Evolutionary conservation across 306 rosid genomes (phyloP).

Genomic region (Dalbergia cultrata): DNA sequence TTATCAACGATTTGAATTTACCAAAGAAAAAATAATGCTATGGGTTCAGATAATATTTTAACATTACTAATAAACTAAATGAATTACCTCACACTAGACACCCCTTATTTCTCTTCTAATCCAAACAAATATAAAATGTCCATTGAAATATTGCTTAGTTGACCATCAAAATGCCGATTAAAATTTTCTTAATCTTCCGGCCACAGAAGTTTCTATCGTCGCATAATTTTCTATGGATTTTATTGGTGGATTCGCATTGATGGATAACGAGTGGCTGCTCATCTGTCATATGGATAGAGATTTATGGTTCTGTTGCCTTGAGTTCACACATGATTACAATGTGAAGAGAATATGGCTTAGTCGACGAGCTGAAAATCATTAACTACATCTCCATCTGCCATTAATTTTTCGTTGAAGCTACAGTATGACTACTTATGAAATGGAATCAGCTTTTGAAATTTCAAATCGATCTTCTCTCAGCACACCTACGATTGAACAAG

Average conservation of each 20-base stretch:
- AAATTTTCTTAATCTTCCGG: slow-evolving; percentile 18
- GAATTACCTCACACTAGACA: too few relatives aligned
- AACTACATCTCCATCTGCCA: slow-evolving; percentile 31
- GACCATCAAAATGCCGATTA: not conserved
- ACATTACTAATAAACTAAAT: too few relatives aligned
- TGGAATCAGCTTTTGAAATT: not conserved
- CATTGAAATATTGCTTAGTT: slow-evolving; percentile 11
- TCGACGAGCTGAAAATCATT: not conserved
- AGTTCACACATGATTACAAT: slow-evolving; percentile 31
- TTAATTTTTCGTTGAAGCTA: slow-evolving; percentile 3
- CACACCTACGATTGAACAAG: not conserved
- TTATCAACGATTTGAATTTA: too few relatives aligned
- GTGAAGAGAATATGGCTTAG: slow-evolving; percentile 4
- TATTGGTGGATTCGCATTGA: slow-evolving; percentile 46
- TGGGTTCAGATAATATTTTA: too few relatives aligned
- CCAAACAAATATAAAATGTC: not conserved
- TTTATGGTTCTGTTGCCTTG: slow-evolving; percentile 20
- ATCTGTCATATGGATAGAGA: slow-evolving; percentile 35
- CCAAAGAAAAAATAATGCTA: too few relatives aligned
- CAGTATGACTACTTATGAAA: not conserved
- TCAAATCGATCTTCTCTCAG: slow-evolving; percentile 2
- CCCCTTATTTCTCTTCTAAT: too few relatives aligned
- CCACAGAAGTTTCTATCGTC: slow-evolving; percentile 9
- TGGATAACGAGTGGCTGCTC: slow-evolving; percentile 42
- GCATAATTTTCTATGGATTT: slow-evolving; percentile 49